phyloP scores from a whole-genome alignment of 345 rosid genomes.

The Citrus glauca region DNA sequence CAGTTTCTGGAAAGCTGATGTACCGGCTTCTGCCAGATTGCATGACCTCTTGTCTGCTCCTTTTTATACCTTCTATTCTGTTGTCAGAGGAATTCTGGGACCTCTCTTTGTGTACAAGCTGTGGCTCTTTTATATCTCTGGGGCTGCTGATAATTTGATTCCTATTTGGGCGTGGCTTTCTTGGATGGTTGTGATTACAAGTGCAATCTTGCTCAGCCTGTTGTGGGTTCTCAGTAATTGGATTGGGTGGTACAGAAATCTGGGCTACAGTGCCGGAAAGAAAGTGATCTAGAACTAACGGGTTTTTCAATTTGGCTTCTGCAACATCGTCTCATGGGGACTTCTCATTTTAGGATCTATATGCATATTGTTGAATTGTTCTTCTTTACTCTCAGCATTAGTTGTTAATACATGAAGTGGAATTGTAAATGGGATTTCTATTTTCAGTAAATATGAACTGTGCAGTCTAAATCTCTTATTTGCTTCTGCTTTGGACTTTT shows the following conservation, averaged over 20 bases:
- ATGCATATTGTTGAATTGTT: background rate
- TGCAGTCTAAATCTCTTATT: background rate
- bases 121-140: conserved; percentile 42
- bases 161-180: conserved; percentile 89
- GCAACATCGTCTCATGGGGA: background rate
- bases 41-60: conserved; percentile 41
- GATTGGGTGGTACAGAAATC: conserved; percentile 49
- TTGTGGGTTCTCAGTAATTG: conserved; percentile 63
- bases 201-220: conserved; percentile 55
- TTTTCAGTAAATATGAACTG: background rate
- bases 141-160: conserved; percentile 35
- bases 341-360: background rate
- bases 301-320: background rate
- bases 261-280: conserved; percentile 17
- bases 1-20: conserved; percentile 34
- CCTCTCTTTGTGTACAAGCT: conserved; percentile 54
- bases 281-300: conserved; percentile 20
- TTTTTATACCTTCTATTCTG: conserved; percentile 50
- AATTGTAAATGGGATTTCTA: background rate
- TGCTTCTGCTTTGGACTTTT: background rate
- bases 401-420: background rate
- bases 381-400: background rate
- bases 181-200: conserved; percentile 60
- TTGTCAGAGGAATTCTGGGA: conserved; percentile 65
- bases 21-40: conserved; percentile 42